Evolutionary conservation across 202 grass and related monocot species (phyloP).

Genomic region (Bolboschoenoplectus hybrid): DNA sequence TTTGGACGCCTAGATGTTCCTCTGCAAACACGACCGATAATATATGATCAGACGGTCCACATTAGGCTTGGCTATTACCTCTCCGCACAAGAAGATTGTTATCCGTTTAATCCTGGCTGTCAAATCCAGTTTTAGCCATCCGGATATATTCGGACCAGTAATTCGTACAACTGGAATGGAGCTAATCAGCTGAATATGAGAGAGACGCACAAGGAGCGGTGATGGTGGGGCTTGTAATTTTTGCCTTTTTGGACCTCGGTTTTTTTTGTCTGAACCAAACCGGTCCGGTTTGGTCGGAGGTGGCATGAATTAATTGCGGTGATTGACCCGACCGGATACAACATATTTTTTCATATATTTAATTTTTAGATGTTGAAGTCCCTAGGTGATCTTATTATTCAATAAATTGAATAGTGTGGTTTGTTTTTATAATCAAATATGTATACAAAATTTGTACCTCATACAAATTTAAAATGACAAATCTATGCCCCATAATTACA

Average conservation of each 20-base stretch:
- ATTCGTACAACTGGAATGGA: neutral
- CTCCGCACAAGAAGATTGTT: neutral
- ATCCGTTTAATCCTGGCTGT: neutral
- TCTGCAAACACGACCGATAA: no score
- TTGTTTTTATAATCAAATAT: no score
- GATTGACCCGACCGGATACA: neutral
- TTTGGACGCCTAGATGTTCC: no score
- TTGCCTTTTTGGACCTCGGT: neutral
- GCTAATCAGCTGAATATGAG: neutral
- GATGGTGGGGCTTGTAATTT: constrained; percentile 13
- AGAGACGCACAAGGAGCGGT: neutral
- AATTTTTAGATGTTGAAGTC: neutral
- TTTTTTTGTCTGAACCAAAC: constrained; percentile 21
- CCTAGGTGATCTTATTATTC: neutral
- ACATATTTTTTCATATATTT: neutral
- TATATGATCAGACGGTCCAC: neutral
- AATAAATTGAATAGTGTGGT: neutral
- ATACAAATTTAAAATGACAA: neutral
- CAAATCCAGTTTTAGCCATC: neutral
- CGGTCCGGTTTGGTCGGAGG: constrained; percentile 15
- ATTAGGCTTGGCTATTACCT: neutral
- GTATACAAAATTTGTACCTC: neutral
- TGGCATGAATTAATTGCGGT: constrained; percentile 24
- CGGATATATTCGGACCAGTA: neutral
- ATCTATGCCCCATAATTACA: neutral